Conservation (phyloP, 1,284 basidiomycete species). For the Phylloboletellus chloephorus region DNA sequence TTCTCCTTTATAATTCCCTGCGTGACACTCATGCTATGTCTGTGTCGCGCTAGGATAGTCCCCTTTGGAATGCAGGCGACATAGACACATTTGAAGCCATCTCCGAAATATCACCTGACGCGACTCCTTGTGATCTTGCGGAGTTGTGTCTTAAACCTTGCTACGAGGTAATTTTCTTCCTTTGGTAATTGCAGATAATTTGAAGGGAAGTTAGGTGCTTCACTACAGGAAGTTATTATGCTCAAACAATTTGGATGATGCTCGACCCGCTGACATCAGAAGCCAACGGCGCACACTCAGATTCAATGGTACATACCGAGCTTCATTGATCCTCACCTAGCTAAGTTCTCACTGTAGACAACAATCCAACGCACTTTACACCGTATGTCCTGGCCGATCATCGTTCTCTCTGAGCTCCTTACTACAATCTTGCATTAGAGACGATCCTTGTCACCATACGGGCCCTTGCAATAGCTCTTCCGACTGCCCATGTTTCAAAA, state of each 20-base stretch:
- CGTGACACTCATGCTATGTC: not conserved
- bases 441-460: conserved; percentile 36
- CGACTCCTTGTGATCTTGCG: conserved; percentile 36
- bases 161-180: conserved; percentile 30
- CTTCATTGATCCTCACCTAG: not conserved
- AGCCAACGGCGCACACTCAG: conserved; percentile 8
- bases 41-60: conserved; percentile 9
- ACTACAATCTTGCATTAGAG: conserved; percentile 21
- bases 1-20: not conserved
- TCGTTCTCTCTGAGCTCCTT: not conserved
- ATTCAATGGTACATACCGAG: conserved; percentile 22
- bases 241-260: conserved; percentile 3
- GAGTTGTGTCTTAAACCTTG: conserved; percentile 37
- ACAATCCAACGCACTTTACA: conserved; percentile 29
- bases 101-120: conserved; percentile 33
- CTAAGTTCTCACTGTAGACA: conserved; percentile 24
- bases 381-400: conserved; percentile 30
- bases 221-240: conserved; percentile 22
- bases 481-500: conserved; percentile 34
- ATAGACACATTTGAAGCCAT: conserved; percentile 28
- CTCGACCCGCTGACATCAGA: conserved; percentile 3
- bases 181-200: not conserved
- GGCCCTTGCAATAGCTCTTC: conserved; percentile 35
- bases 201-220: conserved; percentile 25
- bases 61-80: conserved; percentile 23